Evolutionary conservation across 1,284 basidiomycete genomes (phyloP).

Genomic region (Boletus hoseneyae): DNA sequence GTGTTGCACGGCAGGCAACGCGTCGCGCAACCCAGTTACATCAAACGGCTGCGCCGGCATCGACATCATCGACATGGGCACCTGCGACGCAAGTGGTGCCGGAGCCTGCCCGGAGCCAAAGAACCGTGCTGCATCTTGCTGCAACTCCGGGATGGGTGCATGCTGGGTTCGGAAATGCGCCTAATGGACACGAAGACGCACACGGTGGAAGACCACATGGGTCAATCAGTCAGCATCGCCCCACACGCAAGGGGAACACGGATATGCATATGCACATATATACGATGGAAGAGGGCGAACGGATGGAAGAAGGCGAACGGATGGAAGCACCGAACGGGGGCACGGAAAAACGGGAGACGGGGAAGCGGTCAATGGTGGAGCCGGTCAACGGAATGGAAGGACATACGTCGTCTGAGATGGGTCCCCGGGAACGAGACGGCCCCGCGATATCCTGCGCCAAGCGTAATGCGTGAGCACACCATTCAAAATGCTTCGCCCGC

Average conservation of each 20-base stretch:
- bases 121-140: constrained; percentile 68
- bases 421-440: constrained; percentile 17
- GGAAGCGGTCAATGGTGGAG: constrained; percentile 5
- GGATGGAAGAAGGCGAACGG: neutral
- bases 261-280: neutral
- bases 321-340: constrained; percentile 8
- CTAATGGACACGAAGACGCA: neutral
- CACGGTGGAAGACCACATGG: neutral
- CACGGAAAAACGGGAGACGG: neutral
- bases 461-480: constrained; percentile 16
- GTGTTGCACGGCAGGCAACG: constrained; percentile 44
- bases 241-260: neutral
- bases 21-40: constrained; percentile 51
- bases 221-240: neutral
- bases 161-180: constrained; percentile 58
- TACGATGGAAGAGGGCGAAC: too few species aligned
- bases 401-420: constrained; percentile 20
- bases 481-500: neutral
- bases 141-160: constrained; percentile 40
- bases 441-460: constrained; percentile 20
- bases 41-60: constrained; percentile 39
- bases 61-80: constrained; percentile 27
- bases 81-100: constrained; percentile 22
- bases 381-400: constrained; percentile 11
- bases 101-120: constrained; percentile 43